A percentile compares a stretch with the other conserved stretches of the same genome.
phyloP scores from a whole-genome alignment of 192 early-diverging fungal species.

The Entomortierella chlamydospora region DNA sequence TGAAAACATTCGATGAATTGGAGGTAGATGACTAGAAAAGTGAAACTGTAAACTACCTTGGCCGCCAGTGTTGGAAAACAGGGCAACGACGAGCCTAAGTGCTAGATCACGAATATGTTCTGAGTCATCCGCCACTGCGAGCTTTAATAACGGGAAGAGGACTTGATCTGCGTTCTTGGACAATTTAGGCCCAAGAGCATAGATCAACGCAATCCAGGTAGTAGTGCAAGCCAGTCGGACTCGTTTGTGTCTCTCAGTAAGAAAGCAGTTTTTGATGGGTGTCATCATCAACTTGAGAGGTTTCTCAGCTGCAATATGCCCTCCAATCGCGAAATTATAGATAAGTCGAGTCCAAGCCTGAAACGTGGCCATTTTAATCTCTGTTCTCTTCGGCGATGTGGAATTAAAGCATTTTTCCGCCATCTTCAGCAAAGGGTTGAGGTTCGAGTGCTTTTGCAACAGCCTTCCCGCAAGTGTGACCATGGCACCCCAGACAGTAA shows the following conservation, averaged over 20 bases:
- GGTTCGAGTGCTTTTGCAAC: conserved; percentile 18
- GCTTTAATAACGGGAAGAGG: conserved; percentile 24
- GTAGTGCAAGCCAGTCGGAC: conserved; percentile 25
- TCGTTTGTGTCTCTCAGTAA: conserved; percentile 20
- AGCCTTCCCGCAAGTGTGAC: conserved; percentile 24
- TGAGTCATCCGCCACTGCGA: conserved; percentile 22
- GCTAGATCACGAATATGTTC: conserved; percentile 34
- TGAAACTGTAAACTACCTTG: conserved; percentile 9
- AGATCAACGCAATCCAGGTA: conserved; percentile 38
- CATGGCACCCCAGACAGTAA: conserved; percentile 43
- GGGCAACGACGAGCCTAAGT: conserved; percentile 16
- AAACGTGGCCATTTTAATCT: conserved; percentile 41
- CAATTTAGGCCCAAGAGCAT: conserved; percentile 22
- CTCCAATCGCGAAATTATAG: conserved; percentile 44
- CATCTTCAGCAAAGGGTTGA: conserved; percentile 50
- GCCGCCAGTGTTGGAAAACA: conserved; percentile 35
- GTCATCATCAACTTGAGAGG: conserved; percentile 26
- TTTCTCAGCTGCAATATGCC: conserved; percentile 33
- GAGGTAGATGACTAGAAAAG: neutral
- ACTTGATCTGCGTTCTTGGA: conserved; percentile 26
- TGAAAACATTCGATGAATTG: neutral
- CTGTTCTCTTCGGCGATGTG: conserved; percentile 7
- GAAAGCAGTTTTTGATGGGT: conserved; percentile 32
- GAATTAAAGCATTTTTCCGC: conserved; percentile 45
- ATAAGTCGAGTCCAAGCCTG: conserved; percentile 49